Evolutionary conservation across 352 stramenopile genomes (phyloP).

Genomic region (Globisporangium okanoganense): DNA sequence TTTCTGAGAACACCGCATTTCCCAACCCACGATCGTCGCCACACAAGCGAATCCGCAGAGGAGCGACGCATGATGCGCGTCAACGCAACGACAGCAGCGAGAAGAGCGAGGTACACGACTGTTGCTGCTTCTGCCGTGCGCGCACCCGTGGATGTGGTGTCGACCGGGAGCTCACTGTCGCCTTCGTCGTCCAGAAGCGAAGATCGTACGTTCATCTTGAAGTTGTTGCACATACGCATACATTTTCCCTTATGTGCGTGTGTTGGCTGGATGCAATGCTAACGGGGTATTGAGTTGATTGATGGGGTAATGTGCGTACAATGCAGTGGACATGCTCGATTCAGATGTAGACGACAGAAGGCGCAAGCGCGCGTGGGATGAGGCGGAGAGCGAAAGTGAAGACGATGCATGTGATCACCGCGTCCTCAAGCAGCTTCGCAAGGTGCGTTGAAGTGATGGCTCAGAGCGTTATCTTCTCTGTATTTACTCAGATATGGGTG

Average conservation of each 20-base stretch:
- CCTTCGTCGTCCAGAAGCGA: not conserved
- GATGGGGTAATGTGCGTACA: not conserved
- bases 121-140: not conserved
- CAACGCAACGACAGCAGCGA: not conserved
- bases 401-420: slow-evolving; percentile 10
- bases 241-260: not conserved
- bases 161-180: not conserved
- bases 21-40: not conserved
- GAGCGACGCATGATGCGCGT: not conserved
- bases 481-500: not conserved
- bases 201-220: not conserved
- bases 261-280: not conserved
- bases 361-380: not conserved
- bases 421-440: slow-evolving; percentile 1
- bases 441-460: not conserved
- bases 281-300: not conserved
- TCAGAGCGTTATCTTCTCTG: not conserved
- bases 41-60: not conserved
- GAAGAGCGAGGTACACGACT: not conserved
- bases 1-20: slow-evolving; percentile 3
- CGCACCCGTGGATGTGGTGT: not conserved
- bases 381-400: not conserved
- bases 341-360: not conserved
- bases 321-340: not conserved
- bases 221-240: not conserved